Evolutionary conservation across 768 basidiomycete genomes (phyloP).

Genomic region (Lactarius hatsudake): DNA sequence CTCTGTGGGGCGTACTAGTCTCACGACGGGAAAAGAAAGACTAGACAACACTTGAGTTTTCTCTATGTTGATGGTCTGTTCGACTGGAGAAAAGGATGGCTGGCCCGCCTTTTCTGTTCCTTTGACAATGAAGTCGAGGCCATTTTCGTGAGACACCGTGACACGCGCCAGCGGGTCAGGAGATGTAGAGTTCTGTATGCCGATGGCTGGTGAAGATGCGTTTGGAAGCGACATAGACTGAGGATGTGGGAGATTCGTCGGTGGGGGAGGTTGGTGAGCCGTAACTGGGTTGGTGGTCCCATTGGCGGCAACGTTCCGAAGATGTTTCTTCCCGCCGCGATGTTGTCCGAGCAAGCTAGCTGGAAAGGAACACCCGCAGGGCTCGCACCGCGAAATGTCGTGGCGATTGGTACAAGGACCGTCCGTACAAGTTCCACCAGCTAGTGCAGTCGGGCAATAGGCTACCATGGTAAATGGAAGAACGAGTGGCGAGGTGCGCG

Average conservation of each 20-base stretch:
- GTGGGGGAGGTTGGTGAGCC: not conserved
- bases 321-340: slow-evolving; percentile 3
- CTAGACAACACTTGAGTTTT: not conserved
- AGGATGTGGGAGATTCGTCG: not conserved
- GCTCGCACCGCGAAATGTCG: slow-evolving; percentile 29
- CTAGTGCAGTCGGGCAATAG: slow-evolving; percentile 10
- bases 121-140: slow-evolving; percentile 7
- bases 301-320: slow-evolving; percentile 2
- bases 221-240: not conserved
- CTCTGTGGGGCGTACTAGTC: not conserved
- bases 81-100: not conserved
- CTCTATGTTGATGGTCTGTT: not conserved
- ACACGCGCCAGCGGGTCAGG: not conserved
- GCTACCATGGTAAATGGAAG: slow-evolving; percentile 16
- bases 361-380: slow-evolving; percentile 24
- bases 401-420: slow-evolving; percentile 26
- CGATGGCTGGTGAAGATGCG: not conserved
- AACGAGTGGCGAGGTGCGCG: not conserved
- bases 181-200: not conserved
- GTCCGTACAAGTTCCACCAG: slow-evolving; percentile 25
- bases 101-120: not conserved
- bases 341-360: slow-evolving; percentile 1
- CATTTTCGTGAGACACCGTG: slow-evolving; percentile 10
- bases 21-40: slow-evolving; percentile 5
- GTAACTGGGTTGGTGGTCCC: not conserved